Base-by-base conservation (phyloP, 2,329 filamentous ascomycete species). In the Neurospora sp. region DNA sequence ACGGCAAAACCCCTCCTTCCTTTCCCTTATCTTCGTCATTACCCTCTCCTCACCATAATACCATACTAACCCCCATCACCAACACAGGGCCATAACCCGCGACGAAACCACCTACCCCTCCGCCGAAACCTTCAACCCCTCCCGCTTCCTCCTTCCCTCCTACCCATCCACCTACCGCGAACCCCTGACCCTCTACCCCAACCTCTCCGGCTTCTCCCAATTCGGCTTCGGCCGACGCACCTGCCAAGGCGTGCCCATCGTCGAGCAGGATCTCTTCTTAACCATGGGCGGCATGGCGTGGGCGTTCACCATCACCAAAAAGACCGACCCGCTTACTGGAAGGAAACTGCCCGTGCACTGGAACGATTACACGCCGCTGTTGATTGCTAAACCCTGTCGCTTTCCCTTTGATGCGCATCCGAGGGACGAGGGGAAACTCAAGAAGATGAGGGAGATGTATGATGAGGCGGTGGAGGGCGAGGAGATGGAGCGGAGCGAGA, bases 221-320 rank as follows among this genome's bases (percentile, higher is more conserved):
- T 84, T 86, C 71, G 84, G 83, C 0, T 84, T 83, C 71, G 83
- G 84, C 0, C 77, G 83, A 5, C 77, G 84, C 5, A 78, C 82
- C 1, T 80, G 79, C 39, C 80, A 77, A 40, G 77, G 77, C n/a
- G 66, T 76, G 10, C 74, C 74, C 37, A 73, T 78, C 66, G 76
- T 76, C 8, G 77, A 78, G 68, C 74, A 77, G 41, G 74, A 76
- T 39, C 69, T 78, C 10, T 75, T 74, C 38, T 71, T 77, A 8
- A 71, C 74, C 70, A 74, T 76, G 70, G 76, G 75, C 67, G 74
- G 75, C 23, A 67, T 77, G 43, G 75, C 75, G 6, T 76, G 75
- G 75, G 76, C 71, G 1, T 74, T 74, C 33, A 67, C 73, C 68
- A 72, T 77, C n/a, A 68, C 68, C 69, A 75, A 78, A 70, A 79